Evolutionary conservation across 192 early-diverging fungal species (phyloP).

Genomic region (Backusella liffmaniae): DNA sequence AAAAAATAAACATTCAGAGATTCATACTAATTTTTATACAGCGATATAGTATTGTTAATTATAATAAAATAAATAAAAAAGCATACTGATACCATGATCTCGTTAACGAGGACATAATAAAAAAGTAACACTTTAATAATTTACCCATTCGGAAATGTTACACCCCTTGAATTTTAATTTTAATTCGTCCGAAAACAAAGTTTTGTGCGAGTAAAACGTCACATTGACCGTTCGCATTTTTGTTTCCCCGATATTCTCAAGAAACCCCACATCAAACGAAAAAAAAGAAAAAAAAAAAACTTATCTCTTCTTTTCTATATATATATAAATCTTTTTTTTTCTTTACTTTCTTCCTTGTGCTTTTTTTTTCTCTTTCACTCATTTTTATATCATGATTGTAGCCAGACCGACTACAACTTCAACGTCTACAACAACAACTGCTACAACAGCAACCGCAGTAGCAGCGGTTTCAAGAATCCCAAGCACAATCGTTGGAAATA

Average conservation of each 20-base stretch:
- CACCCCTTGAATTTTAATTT: conserved; percentile 5
- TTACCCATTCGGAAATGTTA: conserved; percentile 6
- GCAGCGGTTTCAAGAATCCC: not conserved
- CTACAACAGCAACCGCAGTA: not conserved
- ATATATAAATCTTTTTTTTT: not conserved
- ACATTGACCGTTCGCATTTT: conserved; percentile 7
- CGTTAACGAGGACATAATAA: not conserved
- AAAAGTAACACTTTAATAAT: not conserved
- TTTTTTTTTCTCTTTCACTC: not conserved
- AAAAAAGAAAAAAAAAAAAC: not conserved
- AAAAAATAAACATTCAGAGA: not conserved
- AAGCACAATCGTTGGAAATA: not conserved
- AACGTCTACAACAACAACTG: not conserved
- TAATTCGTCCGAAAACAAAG: conserved; percentile 9
- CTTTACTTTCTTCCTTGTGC: not conserved
- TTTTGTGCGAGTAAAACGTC: conserved; percentile 6
- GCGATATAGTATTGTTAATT: not conserved
- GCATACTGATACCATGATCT: not conserved
- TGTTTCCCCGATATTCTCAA: not conserved
- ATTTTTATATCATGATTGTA: conserved; percentile 5
- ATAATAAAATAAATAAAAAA: not conserved
- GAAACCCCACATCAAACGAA: not conserved
- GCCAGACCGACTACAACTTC: not conserved
- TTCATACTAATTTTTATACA: not conserved
- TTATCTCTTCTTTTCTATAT: not conserved